Base-by-base conservation (phyloP, 2,329 filamentous ascomycete species). In the Drechmeria coniospora region DNA sequence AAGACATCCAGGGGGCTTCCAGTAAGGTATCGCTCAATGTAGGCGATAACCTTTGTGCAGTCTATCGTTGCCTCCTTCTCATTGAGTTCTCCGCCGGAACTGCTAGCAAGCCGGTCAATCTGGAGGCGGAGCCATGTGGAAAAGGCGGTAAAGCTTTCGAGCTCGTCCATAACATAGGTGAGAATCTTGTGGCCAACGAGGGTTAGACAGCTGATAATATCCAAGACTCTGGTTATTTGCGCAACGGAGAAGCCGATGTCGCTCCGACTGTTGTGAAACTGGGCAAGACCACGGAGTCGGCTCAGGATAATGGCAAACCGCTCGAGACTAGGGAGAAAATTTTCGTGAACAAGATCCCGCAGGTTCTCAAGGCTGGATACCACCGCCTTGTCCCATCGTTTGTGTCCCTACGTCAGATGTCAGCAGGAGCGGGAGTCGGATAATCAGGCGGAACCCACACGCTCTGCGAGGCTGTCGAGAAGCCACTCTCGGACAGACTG, bases 301-400 rank as follows among this genome's bases (percentile, higher is more conserved):
- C 79, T 83, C 16, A 93, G 66, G 18, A 93, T 75, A 15, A 94
- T 73, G 25, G 70, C 68, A 39, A 79, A 79, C 28, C 87, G 74
- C 41, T 95, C 84, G 2, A 95, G 61, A 1, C 82, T 83, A 0
- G 90, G 90, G 3, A 95, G 63, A 28, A 94, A 73, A 47, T 92
- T 86, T 45, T 93, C 78, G 44, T 93, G 86, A 1, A 84, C 63
- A 9, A 95, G 63, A 28, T 71, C 68, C 27, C 83, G 71, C 8
- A 95, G 64, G 29, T 73, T 77, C 33, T 81, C 74, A 13, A 94
- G 75, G 1, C 84, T 82, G 4, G 73, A 71, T 2, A 70, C 65
- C 2, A 92, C 79, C 5, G 80, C 77, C 44, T 87, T 92, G 36
- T 95, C 86, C 90, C 90, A 98, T 26, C 90, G 67, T 53, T 93